Conservation (phyloP, 1,284 basidiomycete genomes). For the Stereum hirsutum region DNA sequence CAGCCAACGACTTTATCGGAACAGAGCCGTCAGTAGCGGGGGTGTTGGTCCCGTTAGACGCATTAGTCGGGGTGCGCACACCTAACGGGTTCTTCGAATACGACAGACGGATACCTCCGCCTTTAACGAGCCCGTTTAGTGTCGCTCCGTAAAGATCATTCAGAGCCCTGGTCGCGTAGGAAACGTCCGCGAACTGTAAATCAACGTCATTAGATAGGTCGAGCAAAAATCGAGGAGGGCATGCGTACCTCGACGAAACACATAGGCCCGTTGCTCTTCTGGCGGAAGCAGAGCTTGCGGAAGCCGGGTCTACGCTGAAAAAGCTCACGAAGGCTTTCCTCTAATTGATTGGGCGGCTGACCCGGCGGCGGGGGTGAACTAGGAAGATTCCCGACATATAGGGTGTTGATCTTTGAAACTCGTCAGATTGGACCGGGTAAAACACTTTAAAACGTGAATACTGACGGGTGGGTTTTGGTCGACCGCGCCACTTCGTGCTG, state of each 20-base stretch:
- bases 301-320: conserved; percentile 79
- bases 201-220: conserved; percentile 7
- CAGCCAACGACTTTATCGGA: conserved; percentile 24
- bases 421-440: conserved; percentile 2
- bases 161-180: conserved; percentile 77
- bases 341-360: conserved; percentile 70
- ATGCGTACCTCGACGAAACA: conserved; percentile 82
- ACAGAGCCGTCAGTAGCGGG: conserved; percentile 30
- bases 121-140: conserved; percentile 85
- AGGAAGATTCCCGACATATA: conserved; percentile 92
- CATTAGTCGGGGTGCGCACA: conserved; percentile 69
- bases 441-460: conserved; percentile 6
- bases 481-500: conserved; percentile 35
- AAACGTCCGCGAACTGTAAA: conserved; percentile 82
- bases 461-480: conserved; percentile 86
- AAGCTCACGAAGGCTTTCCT: conserved; percentile 76
- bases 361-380: conserved; percentile 57
- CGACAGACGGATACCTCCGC: conserved; percentile 88
- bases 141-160: conserved; percentile 89
- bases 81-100: conserved; percentile 95
- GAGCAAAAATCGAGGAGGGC: conserved; percentile 3
- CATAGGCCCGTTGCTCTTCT: conserved; percentile 96
- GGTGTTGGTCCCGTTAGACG: conserved; percentile 18
- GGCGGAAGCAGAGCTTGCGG: conserved; percentile 87
- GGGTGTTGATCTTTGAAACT: conserved; percentile 69